Evolutionary conservation across 1,139 yeast genomes (phyloP).

Genomic region (Geotrichum histeridarum): DNA sequence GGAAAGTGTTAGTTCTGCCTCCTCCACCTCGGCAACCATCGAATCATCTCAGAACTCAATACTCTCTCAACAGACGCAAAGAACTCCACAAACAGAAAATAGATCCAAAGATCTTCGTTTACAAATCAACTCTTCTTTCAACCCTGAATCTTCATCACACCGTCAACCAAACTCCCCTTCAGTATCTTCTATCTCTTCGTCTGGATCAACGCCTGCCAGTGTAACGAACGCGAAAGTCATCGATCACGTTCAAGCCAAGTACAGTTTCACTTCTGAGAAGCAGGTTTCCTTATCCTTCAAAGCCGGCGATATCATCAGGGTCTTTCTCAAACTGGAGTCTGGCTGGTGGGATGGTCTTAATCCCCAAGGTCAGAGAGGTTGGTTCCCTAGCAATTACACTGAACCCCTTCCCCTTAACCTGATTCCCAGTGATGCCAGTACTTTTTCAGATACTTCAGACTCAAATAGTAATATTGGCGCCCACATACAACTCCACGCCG

Average conservation of each 20-base stretch:
- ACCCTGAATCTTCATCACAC: background rate
- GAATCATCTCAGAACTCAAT: background rate
- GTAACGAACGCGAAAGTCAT: slow-evolving; percentile 14
- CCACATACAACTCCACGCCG: background rate
- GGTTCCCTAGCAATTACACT: slow-evolving; percentile 38
- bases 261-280: slow-evolving; percentile 63
- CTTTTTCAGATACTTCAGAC: background rate
- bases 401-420: slow-evolving; percentile 6
- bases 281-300: slow-evolving; percentile 60
- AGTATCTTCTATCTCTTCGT: slow-evolving; percentile 5
- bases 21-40: background rate
- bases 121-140: background rate
- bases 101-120: too few species aligned
- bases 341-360: slow-evolving; percentile 41
- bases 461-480: background rate
- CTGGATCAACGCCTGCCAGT: background rate
- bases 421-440: background rate
- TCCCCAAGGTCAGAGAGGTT: slow-evolving; percentile 32
- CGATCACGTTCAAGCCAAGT: slow-evolving; percentile 44
- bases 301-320: slow-evolving; percentile 54
- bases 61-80: background rate
- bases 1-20: background rate
- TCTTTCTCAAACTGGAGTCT: slow-evolving; percentile 47
- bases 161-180: background rate
- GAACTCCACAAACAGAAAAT: background rate